Conservation (phyloP, 306 rosid genomes). For the Vigna reflexopilosa region DNA sequence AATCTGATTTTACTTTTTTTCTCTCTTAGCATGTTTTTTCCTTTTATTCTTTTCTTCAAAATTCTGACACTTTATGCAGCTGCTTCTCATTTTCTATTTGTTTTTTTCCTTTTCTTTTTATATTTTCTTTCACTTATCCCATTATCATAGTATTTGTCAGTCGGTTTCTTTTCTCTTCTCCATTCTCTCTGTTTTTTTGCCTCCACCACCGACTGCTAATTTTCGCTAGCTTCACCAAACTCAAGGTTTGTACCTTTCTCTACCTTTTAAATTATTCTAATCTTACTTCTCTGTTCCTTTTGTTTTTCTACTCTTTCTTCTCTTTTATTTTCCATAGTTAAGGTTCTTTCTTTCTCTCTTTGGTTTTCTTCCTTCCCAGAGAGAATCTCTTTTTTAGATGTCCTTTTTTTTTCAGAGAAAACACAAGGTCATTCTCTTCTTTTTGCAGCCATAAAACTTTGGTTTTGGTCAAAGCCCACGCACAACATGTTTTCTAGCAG, state of each 20-base stretch:
- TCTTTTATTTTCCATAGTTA: neutral
- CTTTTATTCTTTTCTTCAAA: conserved; percentile 43
- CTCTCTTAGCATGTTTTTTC: neutral
- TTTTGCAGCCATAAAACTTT: conserved; percentile 12
- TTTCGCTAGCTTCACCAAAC: neutral
- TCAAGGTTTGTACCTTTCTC: conserved; percentile 11
- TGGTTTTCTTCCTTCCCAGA: conserved; percentile 51
- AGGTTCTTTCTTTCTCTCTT: conserved; percentile 51
- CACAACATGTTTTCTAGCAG: conserved; percentile 48
- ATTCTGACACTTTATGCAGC: conserved; percentile 43
- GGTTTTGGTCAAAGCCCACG: conserved; percentile 30
- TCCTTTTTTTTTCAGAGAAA: conserved; percentile 17
- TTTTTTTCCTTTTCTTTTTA: neutral
- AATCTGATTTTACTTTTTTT: conserved; percentile 9
- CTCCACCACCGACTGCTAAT: conserved; percentile 46
- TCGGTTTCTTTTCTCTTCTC: conserved; percentile 40
- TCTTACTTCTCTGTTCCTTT: conserved; percentile 8
- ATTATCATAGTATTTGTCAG: neutral
- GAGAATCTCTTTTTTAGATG: conserved; percentile 47
- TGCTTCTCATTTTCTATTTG: conserved; percentile 45
- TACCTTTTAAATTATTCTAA: conserved; percentile 32
- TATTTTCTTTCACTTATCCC: neutral
- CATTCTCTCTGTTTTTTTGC: conserved; percentile 34
- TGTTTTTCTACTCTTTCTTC: conserved; percentile 3
- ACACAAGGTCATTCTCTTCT: conserved; percentile 16